Evolutionary conservation across 2,329 filamentous ascomycete genomes (phyloP), one percentile per base, ranked within the genome.

Genomic region (Arthrobotrys conoides): DNA sequence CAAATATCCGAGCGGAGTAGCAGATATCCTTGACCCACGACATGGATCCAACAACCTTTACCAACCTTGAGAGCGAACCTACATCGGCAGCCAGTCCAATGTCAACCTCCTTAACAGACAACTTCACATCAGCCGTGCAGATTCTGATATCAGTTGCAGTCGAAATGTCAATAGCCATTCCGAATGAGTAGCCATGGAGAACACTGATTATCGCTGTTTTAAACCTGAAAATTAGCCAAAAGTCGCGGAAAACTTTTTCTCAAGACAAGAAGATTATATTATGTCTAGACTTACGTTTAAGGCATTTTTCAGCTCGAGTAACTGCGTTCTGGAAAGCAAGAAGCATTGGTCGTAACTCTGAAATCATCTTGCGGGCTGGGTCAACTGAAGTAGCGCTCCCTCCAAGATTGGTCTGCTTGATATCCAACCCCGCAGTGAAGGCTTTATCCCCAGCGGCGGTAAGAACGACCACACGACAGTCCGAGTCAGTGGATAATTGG

Each of bases 341-440:
- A 73, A 98, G 91, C 83, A 93, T 88, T 36, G 90, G 88, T 61
- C 92, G 88, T 63, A 94, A 82, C 3, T 82, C 82, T 41, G 87
- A 87, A 38, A 78, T 78, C 0, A 92, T 91, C 80, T 86, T 89
- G 80, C 93, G 88, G 1, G 91, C 91, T 0, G 87, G 83, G 83
- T 96, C 93, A 10, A 80, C 80, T 16, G 82, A 80, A 6, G 72
- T 82, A 2, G 81, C 80, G 30, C 83, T 83, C 18, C 83, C 82
- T 33, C 89, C 82, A 20, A 89, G 82, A 0, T 86, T 84, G 6
- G 91, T 90, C 83, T 91, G 87, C 65, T 75, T 76, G 14, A 97
- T 91, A 84, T 98, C 95, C 20, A 98, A 86, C 0, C 95, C 95
- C 0, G 93, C 88, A 1, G 92, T 94, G 86, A 97, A 98, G 33